Evolutionary conservation across 2,329 filamentous ascomycete species (phyloP), one percentile per base, ranked within the genome.

Genomic region (Penicillium decumbens): DNA sequence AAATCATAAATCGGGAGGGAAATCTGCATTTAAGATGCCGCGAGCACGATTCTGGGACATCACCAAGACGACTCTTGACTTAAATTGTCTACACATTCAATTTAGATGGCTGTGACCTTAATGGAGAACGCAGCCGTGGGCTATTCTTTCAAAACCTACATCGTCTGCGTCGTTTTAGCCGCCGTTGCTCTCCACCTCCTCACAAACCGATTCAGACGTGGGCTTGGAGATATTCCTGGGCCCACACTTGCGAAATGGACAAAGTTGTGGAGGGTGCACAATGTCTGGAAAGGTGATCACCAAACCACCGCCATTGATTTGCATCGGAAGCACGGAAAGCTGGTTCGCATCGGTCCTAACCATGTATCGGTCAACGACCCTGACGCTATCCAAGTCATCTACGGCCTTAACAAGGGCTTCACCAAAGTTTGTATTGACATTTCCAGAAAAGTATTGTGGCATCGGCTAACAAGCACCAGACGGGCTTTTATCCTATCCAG

Each of bases 311-410:
- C 46, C 4, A 50, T 59, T 25, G 27, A 47, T 23, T 53, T 73
- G 3, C 70, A 72, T 43, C 43, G 56, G 8, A 51, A 63, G 35
- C 64, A 72, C 48, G 70, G 67, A 1, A 45, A 57, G 3, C 50
- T 71, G 5, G 35, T 38, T 38, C 35, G 35, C 13, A 38, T 38
- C 35, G 35, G 35, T 6, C 35, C 35, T 10, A 20, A 23, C 3
- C 35, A 38, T 23, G 35, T 38, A 10, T 38, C 35, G 8, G 35
- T 38, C 35, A 42, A 46, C 3, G 54, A 57, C n/a, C 51, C 56
- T 6, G 41, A 28, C 6, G 47, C 52, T 1, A 54, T 59, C 18
- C 37, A 37, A 1, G 30, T 49, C 2, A 49, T 58, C 9, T 55
- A 58, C 41, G 49, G 54, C 2, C 23, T 54, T 5, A 54, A 52